Percentiles rank a stretch among this genome's conserved stretches.
phyloP scores from a whole-genome alignment of 257 asterid species.

The Rubia yunnanensis region DNA sequence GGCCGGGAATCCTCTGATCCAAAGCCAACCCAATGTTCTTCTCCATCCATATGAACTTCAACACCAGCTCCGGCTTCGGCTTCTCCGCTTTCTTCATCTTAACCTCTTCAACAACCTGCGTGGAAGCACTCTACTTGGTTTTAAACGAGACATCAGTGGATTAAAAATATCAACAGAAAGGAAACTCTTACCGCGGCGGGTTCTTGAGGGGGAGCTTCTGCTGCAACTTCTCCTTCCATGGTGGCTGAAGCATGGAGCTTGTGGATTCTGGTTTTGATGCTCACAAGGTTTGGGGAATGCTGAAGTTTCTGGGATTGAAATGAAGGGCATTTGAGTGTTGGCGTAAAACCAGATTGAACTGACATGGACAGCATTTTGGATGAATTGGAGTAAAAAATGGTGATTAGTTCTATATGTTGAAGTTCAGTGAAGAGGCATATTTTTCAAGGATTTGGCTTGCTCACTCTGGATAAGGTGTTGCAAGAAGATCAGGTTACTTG shows the following conservation, averaged over 20 bases:
- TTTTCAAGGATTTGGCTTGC: neutral
- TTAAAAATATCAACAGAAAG: neutral
- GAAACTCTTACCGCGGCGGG: slow-evolving; percentile 7
- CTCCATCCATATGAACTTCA: slow-evolving; percentile 52
- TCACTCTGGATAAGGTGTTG: slow-evolving; percentile 13
- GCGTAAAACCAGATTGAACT: slow-evolving; percentile 28
- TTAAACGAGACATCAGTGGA: neutral
- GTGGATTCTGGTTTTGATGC: slow-evolving; percentile 22
- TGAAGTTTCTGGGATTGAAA: slow-evolving; percentile 32
- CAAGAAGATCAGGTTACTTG: neutral
- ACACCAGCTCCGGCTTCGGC: slow-evolving; percentile 40
- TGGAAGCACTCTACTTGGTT: neutral
- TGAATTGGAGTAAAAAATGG: neutral
- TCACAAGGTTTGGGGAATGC: slow-evolving; percentile 15
- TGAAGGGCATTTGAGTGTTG: slow-evolving; percentile 27
- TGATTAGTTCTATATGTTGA: neutral
- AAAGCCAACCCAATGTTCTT: slow-evolving; percentile 39
- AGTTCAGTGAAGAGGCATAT: neutral
- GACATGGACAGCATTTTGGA: slow-evolving; percentile 36
- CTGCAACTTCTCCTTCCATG: slow-evolving; percentile 33
- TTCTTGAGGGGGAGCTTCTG: slow-evolving; percentile 19
- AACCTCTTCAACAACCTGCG: slow-evolving; percentile 1
- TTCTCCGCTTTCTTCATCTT: slow-evolving; percentile 21
- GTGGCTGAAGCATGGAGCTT: slow-evolving; percentile 34
- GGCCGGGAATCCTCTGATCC: slow-evolving; percentile 36